A percentile compares a stretch with the other conserved stretches of the same genome.
Conservation (phyloP, 1,284 basidiomycete genomes). For the Ustilago curta region DNA sequence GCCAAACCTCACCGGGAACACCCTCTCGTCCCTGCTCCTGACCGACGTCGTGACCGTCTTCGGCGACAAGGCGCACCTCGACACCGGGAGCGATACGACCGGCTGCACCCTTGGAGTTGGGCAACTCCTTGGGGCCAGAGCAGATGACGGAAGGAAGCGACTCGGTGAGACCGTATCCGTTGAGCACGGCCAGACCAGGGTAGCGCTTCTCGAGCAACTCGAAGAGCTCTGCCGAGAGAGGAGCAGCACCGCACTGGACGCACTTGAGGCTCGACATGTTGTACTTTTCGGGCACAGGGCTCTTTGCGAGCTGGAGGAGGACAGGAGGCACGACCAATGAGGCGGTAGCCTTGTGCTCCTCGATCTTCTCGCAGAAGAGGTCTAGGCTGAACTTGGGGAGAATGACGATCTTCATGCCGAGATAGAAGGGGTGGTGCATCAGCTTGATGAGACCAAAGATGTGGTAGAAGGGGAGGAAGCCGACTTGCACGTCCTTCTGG, state of each 20-base stretch:
- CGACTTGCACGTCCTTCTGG: slow-evolving; percentile 51
- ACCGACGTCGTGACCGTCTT: slow-evolving; percentile 70
- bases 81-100: slow-evolving; percentile 84
- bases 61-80: slow-evolving; percentile 79
- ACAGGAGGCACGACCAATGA: slow-evolving; percentile 85
- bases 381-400: slow-evolving; percentile 80
- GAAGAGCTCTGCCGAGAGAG: slow-evolving; percentile 77
- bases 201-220: slow-evolving; percentile 74
- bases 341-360: slow-evolving; percentile 76
- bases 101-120: slow-evolving; percentile 64
- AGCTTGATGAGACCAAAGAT: slow-evolving; percentile 73
- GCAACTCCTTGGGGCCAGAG: slow-evolving; percentile 49
- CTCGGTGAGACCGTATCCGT: slow-evolving; percentile 83
- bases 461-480: slow-evolving; percentile 66
- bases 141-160: slow-evolving; percentile 75
- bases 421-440: slow-evolving; percentile 76
- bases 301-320: slow-evolving; percentile 79
- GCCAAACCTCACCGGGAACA: slow-evolving; percentile 53
- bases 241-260: slow-evolving; percentile 84
- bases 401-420: slow-evolving; percentile 77
- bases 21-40: slow-evolving; percentile 72
- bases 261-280: slow-evolving; percentile 76
- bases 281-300: slow-evolving; percentile 79
- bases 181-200: slow-evolving; percentile 63
- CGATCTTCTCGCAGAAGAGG: slow-evolving; percentile 77